Percentiles rank a stretch among this genome's conserved stretches.
phyloP scores from a whole-genome alignment of 2,329 filamentous ascomycete species.

The Colletotrichum sp. region DNA sequence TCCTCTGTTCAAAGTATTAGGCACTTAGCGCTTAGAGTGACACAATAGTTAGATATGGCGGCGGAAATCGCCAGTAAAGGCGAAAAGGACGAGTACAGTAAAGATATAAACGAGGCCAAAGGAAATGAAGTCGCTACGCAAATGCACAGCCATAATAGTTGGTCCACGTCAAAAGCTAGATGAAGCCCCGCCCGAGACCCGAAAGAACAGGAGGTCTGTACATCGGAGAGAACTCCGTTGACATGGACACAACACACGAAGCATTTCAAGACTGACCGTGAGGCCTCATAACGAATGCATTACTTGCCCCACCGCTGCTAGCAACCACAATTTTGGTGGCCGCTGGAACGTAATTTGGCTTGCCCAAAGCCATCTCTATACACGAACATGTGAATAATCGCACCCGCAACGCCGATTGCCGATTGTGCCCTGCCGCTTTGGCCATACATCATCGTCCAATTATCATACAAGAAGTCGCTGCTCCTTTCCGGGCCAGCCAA shows the following conservation, averaged over 20 bases:
- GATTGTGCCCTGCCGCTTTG: slow-evolving; percentile 13
- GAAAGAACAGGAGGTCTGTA: not conserved
- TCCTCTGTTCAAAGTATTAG: not conserved
- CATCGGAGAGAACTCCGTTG: not conserved
- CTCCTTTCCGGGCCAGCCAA: not conserved
- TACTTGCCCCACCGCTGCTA: slow-evolving; percentile 1
- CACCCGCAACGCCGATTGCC: slow-evolving; percentile 18
- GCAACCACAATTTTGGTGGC: not conserved
- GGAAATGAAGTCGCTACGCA: not conserved
- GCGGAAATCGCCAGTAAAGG: not conserved
- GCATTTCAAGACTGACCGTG: not conserved
- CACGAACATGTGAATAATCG: slow-evolving; percentile 9
- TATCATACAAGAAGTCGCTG: slow-evolving; percentile 22
- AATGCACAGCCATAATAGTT: not conserved
- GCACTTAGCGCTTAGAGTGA: not conserved
- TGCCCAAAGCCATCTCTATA: slow-evolving; percentile 15
- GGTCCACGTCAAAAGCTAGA: not conserved
- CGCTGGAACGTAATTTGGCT: not conserved
- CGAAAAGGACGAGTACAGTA: not conserved
- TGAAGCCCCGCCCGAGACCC: not conserved
- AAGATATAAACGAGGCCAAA: not conserved
- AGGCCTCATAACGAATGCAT: slow-evolving; percentile 4
- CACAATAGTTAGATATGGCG: not conserved
- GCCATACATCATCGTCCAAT: slow-evolving; percentile 18
- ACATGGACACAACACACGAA: not conserved